Percentiles rank a stretch among this genome's conserved stretches.
Evolutionary conservation across 371 early-diverging fungal species (phyloP).

Genomic region (Actinomucor elegans): DNA sequence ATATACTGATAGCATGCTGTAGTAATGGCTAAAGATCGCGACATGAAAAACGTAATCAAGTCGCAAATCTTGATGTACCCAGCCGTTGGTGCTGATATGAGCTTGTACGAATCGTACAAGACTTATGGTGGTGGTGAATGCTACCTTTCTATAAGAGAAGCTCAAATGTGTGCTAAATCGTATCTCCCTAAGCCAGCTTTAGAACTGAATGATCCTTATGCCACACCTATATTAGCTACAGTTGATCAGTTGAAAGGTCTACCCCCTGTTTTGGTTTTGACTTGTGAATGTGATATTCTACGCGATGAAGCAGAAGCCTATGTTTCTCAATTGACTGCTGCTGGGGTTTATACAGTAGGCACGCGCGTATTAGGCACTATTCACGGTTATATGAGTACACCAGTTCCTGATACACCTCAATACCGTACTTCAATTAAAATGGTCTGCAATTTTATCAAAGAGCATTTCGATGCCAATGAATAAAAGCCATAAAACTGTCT

Average conservation of each 20-base stretch:
- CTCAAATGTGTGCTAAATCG: not conserved
- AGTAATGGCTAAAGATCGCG: constrained; percentile 25
- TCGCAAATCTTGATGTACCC: constrained; percentile 20
- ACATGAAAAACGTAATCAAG: constrained; percentile 6
- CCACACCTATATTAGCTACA: constrained; percentile 11
- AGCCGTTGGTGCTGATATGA: constrained; percentile 3
- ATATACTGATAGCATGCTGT: not conserved
- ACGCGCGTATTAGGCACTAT: constrained; percentile 15
- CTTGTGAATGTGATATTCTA: constrained; percentile 24
- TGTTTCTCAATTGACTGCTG: constrained; percentile 10
- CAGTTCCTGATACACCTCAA: constrained; percentile 15
- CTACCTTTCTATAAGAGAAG: not conserved
- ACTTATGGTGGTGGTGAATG: constrained; percentile 13
- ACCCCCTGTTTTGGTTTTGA: constrained; percentile 18
- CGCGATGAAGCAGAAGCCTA: constrained; percentile 31
- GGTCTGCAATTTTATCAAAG: constrained; percentile 11
- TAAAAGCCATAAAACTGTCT: too few relatives aligned
- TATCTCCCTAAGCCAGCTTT: constrained; percentile 7
- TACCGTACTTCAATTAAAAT: constrained; percentile 2
- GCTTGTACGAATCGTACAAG: constrained; percentile 4
- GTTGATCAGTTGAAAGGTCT: constrained; percentile 15
- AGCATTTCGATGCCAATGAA: not conserved
- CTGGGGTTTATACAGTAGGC: constrained; percentile 18
- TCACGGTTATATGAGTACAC: constrained; percentile 17
- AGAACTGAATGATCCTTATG: constrained; percentile 2